These are phyloP conservation scores for Endocladia muricata DNA, from an alignment of 31 red algal genomes.

Conservation along the genomic window DNA sequence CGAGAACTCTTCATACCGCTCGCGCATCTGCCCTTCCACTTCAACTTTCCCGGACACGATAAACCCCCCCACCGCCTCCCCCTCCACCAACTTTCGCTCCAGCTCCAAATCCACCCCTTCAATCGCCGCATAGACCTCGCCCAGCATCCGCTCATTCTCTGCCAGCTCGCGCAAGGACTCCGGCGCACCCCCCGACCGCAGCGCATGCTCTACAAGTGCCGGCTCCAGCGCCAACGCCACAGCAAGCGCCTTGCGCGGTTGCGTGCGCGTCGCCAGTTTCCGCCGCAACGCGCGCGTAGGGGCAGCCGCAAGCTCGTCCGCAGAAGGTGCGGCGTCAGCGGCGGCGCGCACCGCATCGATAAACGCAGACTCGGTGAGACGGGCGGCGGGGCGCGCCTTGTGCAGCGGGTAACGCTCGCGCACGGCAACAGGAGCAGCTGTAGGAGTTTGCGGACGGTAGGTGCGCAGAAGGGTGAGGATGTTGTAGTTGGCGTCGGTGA, in stretches of 20 bases:
- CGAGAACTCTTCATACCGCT: constrained; percentile 41
- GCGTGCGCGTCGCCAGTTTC: background rate
- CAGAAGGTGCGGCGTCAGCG: constrained; percentile 20
- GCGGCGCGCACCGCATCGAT: constrained; percentile 9
- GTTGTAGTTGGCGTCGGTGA: constrained; percentile 79
- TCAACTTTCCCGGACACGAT: constrained; percentile 18
- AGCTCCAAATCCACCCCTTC: background rate
- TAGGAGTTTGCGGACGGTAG: constrained; percentile 10
- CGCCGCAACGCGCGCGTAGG: constrained; percentile 8
- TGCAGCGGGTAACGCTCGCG: constrained; percentile 42
- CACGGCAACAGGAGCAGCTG: constrained; percentile 25
- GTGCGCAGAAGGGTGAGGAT: constrained; percentile 78
- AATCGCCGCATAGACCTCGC: constrained; percentile 8
- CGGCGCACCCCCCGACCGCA: constrained; percentile 33
- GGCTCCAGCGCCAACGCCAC: constrained; percentile 55
- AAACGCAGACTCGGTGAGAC: background rate
- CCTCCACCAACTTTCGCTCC: background rate
- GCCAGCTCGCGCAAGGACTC: background rate
- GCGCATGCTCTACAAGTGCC: constrained; percentile 76
- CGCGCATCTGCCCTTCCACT: background rate
- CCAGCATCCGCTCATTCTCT: constrained; percentile 7
- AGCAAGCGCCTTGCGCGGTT: constrained; percentile 54
- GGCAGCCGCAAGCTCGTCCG: constrained; percentile 2
- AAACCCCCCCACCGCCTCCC: background rate
- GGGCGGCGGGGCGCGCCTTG: background rate